Evolutionary conservation across 768 basidiomycete species (phyloP), one percentile per base, ranked within the genome.

Genomic region (Podaxis rugospora): DNA sequence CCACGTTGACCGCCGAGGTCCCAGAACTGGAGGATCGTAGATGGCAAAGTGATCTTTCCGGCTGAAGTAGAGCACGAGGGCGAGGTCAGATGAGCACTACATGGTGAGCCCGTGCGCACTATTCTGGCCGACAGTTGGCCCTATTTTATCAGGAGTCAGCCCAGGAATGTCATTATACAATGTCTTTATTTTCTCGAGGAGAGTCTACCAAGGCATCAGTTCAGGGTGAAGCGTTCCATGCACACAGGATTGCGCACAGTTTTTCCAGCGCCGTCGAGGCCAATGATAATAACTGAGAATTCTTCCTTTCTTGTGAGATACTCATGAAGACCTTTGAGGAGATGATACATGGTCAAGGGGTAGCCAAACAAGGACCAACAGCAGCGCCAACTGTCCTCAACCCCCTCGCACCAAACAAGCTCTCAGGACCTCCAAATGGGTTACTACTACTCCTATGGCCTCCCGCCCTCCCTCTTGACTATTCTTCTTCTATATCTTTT

Each of bases 91-190:
- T 51, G 37, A 23, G 14, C 21, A 25, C 25, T 18, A 3, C 13
- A n/a, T 11, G 7, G 42, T 27, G 37, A 47, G 25, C 25, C 3
- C 27, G 21, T 25, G 77, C 91, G 65, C 64, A 96, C 96, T 96
- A 73, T 98, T 98, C 75, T 98, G 96, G 0, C 97, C 97, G 2
- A 99, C 91, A 0, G 97, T 99, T 1, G 97, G 97, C 0, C 83
- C 93, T 66, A 99, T 98, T 76, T 94, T 97, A 66, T 93, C 89
- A 0, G 95, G 88, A 39, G 90, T 79, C n/a, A 97, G 83, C 0
- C 92, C 93, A 0, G 95, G 94, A 0, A 83, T 84, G 40, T 90
- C 85, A 70, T 88, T 96, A 70, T 95, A 98, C 0, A 92, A 74
- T 0, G 92, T 93, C 80, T 98, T 98, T 61, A 98, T 95, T 72